Conservation (phyloP, 2,329 filamentous ascomycete genomes). For the Fusarium pilosicola region DNA sequence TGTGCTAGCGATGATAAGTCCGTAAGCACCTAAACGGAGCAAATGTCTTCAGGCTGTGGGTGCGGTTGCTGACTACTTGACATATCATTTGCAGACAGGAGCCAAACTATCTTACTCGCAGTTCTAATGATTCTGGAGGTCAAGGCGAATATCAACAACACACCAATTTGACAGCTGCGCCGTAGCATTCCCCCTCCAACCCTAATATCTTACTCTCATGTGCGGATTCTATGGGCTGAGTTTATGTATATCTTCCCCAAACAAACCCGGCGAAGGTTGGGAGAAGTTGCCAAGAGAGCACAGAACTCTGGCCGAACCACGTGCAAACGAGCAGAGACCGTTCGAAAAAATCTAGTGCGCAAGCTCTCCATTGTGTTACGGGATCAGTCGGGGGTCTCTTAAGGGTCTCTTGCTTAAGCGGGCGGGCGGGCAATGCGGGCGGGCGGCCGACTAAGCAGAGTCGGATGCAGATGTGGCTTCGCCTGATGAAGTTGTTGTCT, state of each 20-base stretch:
- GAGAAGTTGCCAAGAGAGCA: neutral
- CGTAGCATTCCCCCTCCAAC: neutral
- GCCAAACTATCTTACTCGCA: neutral
- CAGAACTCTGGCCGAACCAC: constrained; percentile 3
- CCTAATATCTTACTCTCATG: neutral
- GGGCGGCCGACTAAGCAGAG: constrained; percentile 39
- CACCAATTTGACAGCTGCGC: constrained; percentile 3
- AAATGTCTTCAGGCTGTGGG: neutral
- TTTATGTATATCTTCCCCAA: neutral
- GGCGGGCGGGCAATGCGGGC: constrained; percentile 33
- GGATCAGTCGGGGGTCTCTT: constrained; percentile 4
- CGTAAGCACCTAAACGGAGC: neutral
- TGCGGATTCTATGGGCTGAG: neutral
- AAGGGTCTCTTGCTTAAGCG: constrained; percentile 6
- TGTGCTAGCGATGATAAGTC: constrained; percentile 11
- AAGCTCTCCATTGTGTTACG: neutral
- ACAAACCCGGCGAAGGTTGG: neutral
- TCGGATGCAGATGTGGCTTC: constrained; percentile 33
- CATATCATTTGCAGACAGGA: constrained; percentile 1
- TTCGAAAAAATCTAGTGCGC: neutral
- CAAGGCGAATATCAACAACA: neutral
- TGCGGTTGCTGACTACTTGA: constrained; percentile 8
- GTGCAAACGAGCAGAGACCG: constrained; percentile 3
- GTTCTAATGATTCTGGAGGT: neutral
- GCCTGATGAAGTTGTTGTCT: constrained; percentile 8